Conservation (phyloP, 257 asterid species). For the Galeopsis tetrahit region DNA sequence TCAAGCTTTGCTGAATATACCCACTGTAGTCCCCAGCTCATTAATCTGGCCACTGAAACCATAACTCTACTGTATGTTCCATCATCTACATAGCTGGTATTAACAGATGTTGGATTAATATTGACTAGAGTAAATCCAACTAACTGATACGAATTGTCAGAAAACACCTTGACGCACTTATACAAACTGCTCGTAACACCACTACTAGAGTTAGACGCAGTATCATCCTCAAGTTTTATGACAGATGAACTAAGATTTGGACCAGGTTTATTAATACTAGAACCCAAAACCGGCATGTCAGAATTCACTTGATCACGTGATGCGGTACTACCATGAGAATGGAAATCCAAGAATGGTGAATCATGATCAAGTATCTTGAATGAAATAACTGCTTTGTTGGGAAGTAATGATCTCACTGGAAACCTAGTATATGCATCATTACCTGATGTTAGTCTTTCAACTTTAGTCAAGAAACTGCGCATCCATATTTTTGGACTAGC, state of each 20-base stretch:
- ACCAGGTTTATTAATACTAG: slow-evolving; percentile 33
- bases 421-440: slow-evolving; percentile 58
- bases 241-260: slow-evolving; percentile 31
- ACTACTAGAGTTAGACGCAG: slow-evolving; percentile 39
- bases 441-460: slow-evolving; percentile 57
- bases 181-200: slow-evolving; percentile 42
- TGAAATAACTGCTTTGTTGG: slow-evolving; percentile 60
- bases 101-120: slow-evolving; percentile 38
- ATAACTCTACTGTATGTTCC: slow-evolving; percentile 41
- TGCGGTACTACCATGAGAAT: slow-evolving; percentile 47
- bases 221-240: slow-evolving; percentile 34
- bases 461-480: slow-evolving; percentile 66
- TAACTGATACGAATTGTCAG: slow-evolving; percentile 66
- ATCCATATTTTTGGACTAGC: slow-evolving; percentile 62
- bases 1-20: slow-evolving; percentile 65
- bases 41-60: slow-evolving; percentile 66
- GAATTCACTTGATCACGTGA: slow-evolving; percentile 41
- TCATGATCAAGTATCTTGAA: slow-evolving; percentile 68
- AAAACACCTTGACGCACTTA: slow-evolving; percentile 75
- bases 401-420: slow-evolving; percentile 58
- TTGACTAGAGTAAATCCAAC: slow-evolving; percentile 72
- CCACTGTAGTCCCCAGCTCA: slow-evolving; percentile 89
- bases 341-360: slow-evolving; percentile 56
- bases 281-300: slow-evolving; percentile 41
- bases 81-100: slow-evolving; percentile 41